A percentile compares a stretch with the other conserved stretches of the same genome.
Evolutionary conservation across 352 stramenopile genomes (phyloP).

Genomic region (Phytophthora constricta): DNA sequence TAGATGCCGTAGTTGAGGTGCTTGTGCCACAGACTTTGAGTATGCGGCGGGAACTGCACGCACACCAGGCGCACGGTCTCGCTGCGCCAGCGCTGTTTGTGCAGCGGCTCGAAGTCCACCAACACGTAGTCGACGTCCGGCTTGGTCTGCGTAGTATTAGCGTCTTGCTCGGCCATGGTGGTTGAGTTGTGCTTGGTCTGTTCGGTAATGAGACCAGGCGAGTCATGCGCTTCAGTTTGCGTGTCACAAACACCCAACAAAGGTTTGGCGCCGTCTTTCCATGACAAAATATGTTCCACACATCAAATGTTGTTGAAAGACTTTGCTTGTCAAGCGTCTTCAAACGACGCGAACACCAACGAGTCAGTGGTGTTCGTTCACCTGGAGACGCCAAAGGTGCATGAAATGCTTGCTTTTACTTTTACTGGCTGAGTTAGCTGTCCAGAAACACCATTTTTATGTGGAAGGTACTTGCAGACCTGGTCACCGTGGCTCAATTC

Average conservation of each 20-base stretch:
- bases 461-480: too few relatives aligned
- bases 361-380: too few relatives aligned
- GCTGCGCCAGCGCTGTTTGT: conserved; percentile 51
- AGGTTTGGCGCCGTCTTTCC: neutral
- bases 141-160: too few relatives aligned
- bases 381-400: too few relatives aligned
- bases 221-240: conserved; percentile 25
- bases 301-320: too few relatives aligned
- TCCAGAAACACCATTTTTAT: too few relatives aligned
- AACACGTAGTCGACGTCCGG: conserved; percentile 41
- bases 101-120: conserved; percentile 52
- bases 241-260: conserved; percentile 19
- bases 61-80: conserved; percentile 43
- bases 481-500: too few relatives aligned
- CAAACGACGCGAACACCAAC: too few relatives aligned
- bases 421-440: too few relatives aligned
- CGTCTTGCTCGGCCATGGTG: conserved; percentile 11
- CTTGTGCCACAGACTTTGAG: conserved; percentile 51
- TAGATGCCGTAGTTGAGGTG: conserved; percentile 61
- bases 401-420: too few relatives aligned
- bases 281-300: too few relatives aligned
- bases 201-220: conserved; percentile 24
- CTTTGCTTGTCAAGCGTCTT: too few relatives aligned
- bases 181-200: neutral
- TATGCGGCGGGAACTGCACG: conserved; percentile 49